A percentile compares a stretch with the other conserved stretches of the same genome.
These are phyloP conservation scores for Fraxinus latifolia DNA, from an alignment of 305 asterid species.

Conservation along the genomic window DNA sequence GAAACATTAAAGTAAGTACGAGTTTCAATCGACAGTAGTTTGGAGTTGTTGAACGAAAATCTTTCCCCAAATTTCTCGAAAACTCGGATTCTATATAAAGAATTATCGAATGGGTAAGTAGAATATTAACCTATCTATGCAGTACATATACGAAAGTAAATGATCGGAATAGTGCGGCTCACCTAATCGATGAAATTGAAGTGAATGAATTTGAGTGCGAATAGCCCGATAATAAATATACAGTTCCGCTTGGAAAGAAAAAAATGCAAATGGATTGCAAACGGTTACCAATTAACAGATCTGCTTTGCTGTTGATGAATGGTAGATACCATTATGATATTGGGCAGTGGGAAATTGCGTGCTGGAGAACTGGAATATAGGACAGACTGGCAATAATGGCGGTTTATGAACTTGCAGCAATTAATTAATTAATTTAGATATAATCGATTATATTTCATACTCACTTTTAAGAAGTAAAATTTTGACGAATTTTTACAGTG, in stretches of 20 bases:
- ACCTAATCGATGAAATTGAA: constrained; percentile 15
- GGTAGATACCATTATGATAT: not conserved
- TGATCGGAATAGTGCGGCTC: not conserved
- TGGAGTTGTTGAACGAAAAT: not conserved
- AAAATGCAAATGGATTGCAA: not conserved
- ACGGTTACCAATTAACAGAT: not conserved
- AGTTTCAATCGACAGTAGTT: not conserved
- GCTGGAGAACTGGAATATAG: constrained; percentile 20
- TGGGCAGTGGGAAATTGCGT: constrained; percentile 4
- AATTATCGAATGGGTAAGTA: constrained; percentile 5
- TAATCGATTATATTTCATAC: not conserved
- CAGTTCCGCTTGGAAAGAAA: not conserved
- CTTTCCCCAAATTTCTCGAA: constrained; percentile 17
- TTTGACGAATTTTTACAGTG: not conserved
- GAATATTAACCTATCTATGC: not conserved
- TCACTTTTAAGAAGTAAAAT: not conserved
- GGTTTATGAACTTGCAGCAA: constrained; percentile 20
- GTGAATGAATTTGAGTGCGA: not conserved
- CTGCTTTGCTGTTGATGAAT: constrained; percentile 11
- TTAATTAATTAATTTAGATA: not conserved
- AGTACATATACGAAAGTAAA: not conserved
- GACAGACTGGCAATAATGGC: constrained; percentile 42
- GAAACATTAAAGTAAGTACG: not conserved
- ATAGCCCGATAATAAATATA: not conserved
- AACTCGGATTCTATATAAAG: not conserved